phyloP scores from a whole-genome alignment of 2,329 filamentous ascomycete genomes.

The Colletotrichum plurivorum region DNA sequence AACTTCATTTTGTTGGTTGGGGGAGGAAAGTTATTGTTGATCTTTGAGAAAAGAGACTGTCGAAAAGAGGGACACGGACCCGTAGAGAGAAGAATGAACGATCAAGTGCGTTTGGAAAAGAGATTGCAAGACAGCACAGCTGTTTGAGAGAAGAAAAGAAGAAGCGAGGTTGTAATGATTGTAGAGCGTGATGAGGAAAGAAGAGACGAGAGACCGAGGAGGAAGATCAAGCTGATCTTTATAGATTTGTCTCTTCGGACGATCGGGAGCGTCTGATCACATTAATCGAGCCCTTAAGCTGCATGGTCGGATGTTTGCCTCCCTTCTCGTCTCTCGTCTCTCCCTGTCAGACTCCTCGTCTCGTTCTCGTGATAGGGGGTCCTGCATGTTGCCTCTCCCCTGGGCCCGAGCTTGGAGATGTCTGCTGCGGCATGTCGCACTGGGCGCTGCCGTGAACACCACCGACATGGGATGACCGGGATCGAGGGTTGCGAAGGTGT shows the following conservation, averaged over 20 bases:
- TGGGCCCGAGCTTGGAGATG: neutral
- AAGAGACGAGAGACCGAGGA: neutral
- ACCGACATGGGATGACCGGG: constrained; percentile 32
- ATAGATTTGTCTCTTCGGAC: constrained; percentile 30
- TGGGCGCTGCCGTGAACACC: too few species aligned
- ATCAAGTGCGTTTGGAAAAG: constrained; percentile 34
- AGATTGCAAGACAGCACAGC: constrained; percentile 39
- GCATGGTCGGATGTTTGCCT: constrained; percentile 24
- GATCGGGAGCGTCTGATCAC: constrained; percentile 15
- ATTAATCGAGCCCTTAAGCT: constrained; percentile 13
- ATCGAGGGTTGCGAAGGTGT: constrained; percentile 4
- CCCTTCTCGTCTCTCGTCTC: neutral
- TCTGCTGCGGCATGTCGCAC: neutral
- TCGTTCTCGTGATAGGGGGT: constrained; percentile 20
- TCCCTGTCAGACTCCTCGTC: neutral
- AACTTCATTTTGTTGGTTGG: constrained; percentile 51
- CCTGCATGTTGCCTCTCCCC: neutral
- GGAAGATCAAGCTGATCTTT: constrained; percentile 37
- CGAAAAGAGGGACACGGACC: constrained; percentile 37
- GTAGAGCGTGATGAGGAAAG: constrained; percentile 36
- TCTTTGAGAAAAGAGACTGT: constrained; percentile 1
- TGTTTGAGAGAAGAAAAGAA: constrained; percentile 32
- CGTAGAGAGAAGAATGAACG: constrained; percentile 34
- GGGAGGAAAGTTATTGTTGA: constrained; percentile 6
- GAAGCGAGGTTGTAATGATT: constrained; percentile 33